These are phyloP conservation scores for Myrica gale DNA, from an alignment of 306 rosid genomes.

Conservation along the genomic window DNA sequence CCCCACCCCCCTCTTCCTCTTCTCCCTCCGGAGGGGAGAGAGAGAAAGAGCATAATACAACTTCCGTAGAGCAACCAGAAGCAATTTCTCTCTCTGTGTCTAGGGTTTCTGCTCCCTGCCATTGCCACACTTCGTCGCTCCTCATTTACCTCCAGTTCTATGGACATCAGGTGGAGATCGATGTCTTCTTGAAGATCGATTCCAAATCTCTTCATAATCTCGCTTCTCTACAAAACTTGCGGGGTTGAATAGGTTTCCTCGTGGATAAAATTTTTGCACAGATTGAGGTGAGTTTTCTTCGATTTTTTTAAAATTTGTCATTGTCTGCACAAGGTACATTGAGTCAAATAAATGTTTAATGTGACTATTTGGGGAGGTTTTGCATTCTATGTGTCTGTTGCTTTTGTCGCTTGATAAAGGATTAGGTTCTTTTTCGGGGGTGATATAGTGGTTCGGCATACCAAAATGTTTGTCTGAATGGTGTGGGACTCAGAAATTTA, in stretches of 20 bases:
- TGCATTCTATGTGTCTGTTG: neutral
- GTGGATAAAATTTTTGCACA: neutral
- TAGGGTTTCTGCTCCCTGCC: constrained; percentile 35
- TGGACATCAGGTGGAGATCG: constrained; percentile 4
- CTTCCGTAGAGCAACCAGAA: neutral
- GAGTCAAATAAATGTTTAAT: neutral
- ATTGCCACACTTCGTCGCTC: constrained; percentile 17
- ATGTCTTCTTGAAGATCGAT: neutral
- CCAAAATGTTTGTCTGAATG: neutral
- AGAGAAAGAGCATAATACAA: neutral
- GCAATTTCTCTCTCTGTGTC: constrained; percentile 18
- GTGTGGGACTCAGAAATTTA: neutral
- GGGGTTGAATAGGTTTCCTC: neutral
- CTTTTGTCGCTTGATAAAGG: neutral
- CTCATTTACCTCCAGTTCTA: neutral
- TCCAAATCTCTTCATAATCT: neutral
- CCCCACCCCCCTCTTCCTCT: constrained; percentile 31
- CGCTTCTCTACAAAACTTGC: neutral
- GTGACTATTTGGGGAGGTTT: neutral
- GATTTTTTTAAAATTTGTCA: constrained; percentile 5
- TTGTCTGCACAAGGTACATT: neutral
- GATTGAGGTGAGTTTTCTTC: constrained; percentile 26
- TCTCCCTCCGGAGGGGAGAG: constrained; percentile 25
- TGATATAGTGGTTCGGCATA: neutral
- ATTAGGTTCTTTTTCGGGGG: too few relatives aligned